A percentile compares a stretch with the other conserved stretches of the same genome.
These are phyloP conservation scores for Nicotiana undulata DNA, from an alignment of 257 asterid species.

Conservation along the genomic window DNA sequence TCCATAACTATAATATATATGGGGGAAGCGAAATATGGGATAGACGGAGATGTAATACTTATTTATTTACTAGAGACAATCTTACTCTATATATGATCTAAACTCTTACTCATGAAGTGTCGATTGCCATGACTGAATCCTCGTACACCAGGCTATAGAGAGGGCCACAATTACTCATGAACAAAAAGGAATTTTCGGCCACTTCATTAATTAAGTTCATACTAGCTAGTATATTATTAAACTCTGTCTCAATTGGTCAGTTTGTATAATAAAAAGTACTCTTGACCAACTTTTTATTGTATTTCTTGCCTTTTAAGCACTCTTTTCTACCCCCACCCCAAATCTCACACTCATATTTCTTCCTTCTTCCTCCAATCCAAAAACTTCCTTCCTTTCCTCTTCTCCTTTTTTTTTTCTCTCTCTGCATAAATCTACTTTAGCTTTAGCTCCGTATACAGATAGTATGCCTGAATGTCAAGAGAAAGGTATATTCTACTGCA, in stretches of 20 bases:
- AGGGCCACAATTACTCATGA: slow-evolving; percentile 7
- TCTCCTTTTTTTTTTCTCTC: slow-evolving; percentile 8
- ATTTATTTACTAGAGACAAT: too few species aligned
- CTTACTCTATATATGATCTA: too few species aligned
- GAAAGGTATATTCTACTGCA: slow-evolving; percentile 42
- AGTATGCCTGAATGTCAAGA: slow-evolving; percentile 92
- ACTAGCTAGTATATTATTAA: neutral
- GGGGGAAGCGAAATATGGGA: too few species aligned
- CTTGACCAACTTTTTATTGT: slow-evolving; percentile 36
- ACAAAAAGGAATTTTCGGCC: neutral
- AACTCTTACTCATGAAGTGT: too few species aligned
- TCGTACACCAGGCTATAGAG: slow-evolving; percentile 28
- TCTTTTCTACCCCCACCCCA: slow-evolving; percentile 14
- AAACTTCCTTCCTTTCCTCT: neutral
- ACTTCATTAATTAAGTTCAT: neutral
- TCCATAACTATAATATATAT: too few species aligned
- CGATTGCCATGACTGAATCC: slow-evolving; percentile 21
- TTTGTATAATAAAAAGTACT: slow-evolving; percentile 18
- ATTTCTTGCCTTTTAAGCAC: slow-evolving; percentile 84
- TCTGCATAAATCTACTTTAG: slow-evolving; percentile 12
- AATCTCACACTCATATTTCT: slow-evolving; percentile 13
- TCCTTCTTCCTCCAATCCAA: slow-evolving; percentile 13
- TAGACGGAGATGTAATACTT: too few species aligned
- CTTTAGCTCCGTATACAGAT: slow-evolving; percentile 28
- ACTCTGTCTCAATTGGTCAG: neutral